Base-by-base conservation (phyloP, 2,329 filamentous ascomycete species). In the Fusarium proliferatum region DNA sequence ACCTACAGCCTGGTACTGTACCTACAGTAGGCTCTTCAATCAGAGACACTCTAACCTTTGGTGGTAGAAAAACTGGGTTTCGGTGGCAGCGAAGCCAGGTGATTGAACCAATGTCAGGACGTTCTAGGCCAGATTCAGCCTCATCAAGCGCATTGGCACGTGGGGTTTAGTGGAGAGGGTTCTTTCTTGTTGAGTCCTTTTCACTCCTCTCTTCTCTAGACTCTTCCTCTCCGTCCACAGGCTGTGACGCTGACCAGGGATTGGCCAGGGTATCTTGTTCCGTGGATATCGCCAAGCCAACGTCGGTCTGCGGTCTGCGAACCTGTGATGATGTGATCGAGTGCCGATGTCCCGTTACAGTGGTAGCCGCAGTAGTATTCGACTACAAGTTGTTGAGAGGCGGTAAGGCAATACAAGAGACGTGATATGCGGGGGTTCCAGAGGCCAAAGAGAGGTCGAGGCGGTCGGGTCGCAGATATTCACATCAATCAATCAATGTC, bases 91-190 rank as follows among this genome's bases (percentile, higher is more conserved):
- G 66, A 69, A 53, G 60, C 57, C 58, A 48, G 52, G 52, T 39
- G 61, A 49, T 60, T 53, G 56, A 66, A 62, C 71, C 74, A 78
- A 73, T 77, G 64, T 76, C 67, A 60, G 55, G 69, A 62, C 48
- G 73, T 77, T 74, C 76, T 78, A 78, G 64, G 57, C 76, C 76
- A 72, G 67, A 78, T 78, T 78, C 76, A 78, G 76, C 75, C 76
- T 78, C 76, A 76, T 73, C 67, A 46, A 71, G 65, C 57, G 65
- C 72, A 78, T 76, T 61, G 66, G 76, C 75, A 76, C 75, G 76
- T 78, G 76, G 75, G 70, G 76, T 77, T 77, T 68, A 59, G 69
- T 74, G 69, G 73, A 48, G 67, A 66, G 69, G 46, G 53, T 64
- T 61, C 56, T 48, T 39, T 34, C 43, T 59, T 68, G 59, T 63